Percentiles rank a stretch among this genome's conserved stretches.
Conservation (phyloP, 2,329 filamentous ascomycete species). For the Helminthosporium solani region DNA sequence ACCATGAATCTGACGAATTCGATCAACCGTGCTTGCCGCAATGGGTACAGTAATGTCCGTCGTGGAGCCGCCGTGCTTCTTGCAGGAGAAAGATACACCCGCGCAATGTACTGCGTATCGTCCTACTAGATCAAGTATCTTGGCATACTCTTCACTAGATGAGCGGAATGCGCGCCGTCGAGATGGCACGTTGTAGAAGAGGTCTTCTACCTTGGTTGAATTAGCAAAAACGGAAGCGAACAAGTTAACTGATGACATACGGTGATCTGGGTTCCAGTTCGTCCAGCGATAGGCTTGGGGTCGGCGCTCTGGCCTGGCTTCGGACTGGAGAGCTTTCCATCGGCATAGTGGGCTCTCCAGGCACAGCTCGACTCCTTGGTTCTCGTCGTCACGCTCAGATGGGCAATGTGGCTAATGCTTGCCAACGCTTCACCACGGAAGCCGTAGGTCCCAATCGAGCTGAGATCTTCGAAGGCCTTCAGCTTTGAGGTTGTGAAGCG, state of each 20-base stretch:
- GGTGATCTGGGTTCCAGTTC: slow-evolving; percentile 89
- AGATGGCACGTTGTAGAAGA: slow-evolving; percentile 95
- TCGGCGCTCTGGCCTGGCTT: slow-evolving; percentile 87
- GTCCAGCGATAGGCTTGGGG: slow-evolving; percentile 83
- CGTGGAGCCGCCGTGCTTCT: slow-evolving; percentile 88
- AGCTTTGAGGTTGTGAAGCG: slow-evolving; percentile 97
- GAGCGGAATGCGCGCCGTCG: slow-evolving; percentile 88
- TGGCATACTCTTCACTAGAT: slow-evolving; percentile 91
- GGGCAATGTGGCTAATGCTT: slow-evolving; percentile 97
- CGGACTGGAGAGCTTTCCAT: slow-evolving; percentile 75
- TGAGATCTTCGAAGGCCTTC: slow-evolving; percentile 87
- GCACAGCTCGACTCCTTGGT: slow-evolving; percentile 85
- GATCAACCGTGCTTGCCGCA: slow-evolving; percentile 70
- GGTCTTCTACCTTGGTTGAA: slow-evolving; percentile 69
- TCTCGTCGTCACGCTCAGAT: slow-evolving; percentile 91
- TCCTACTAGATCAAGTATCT: slow-evolving; percentile 93
- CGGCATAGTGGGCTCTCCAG: slow-evolving; percentile 85
- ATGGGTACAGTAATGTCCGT: slow-evolving; percentile 76
- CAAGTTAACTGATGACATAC: slow-evolving; percentile 45
- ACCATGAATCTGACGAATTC: slow-evolving; percentile 89
- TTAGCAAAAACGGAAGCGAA: slow-evolving; percentile 11
- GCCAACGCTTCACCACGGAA: slow-evolving; percentile 95
- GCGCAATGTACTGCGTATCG: slow-evolving; percentile 90
- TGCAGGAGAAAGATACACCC: slow-evolving; percentile 93
- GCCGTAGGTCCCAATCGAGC: slow-evolving; percentile 91